Conservation (phyloP, 139 green algal genomes). For the Chlamydomonas applanata region DNA sequence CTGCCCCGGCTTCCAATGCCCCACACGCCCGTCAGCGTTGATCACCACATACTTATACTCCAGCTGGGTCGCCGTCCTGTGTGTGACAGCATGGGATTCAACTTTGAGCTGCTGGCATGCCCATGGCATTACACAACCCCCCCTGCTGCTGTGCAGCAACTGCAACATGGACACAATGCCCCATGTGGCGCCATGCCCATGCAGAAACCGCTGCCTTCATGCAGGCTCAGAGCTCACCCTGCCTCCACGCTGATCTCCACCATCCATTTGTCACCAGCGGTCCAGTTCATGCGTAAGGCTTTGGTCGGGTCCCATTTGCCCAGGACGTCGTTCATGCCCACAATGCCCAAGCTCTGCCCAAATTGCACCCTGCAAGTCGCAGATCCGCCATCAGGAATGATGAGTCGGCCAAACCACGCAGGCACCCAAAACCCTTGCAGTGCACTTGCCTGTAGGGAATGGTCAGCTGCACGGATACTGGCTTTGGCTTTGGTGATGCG, state of each 20-base stretch:
- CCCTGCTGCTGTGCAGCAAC: too few species aligned
- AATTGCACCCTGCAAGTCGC: neutral
- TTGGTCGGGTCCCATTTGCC: conserved; percentile 28
- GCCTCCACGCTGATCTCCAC: conserved; percentile 15
- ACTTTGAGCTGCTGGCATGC: too few species aligned
- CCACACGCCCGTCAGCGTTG: conserved; percentile 18
- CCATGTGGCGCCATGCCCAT: neutral
- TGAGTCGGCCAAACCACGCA: too few species aligned
- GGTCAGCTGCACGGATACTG: too few species aligned
- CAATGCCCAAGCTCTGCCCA: neutral
- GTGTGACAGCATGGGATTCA: too few species aligned
- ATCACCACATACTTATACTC: conserved; percentile 38
- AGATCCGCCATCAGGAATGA: neutral
- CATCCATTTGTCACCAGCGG: conserved; percentile 24
- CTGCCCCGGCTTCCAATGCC: conserved; percentile 30
- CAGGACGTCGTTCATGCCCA: neutral
- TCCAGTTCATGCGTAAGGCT: conserved; percentile 32
- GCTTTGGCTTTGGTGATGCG: too few species aligned
- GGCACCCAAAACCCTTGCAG: too few species aligned
- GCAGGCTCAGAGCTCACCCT: conserved; percentile 8
- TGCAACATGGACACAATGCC: neutral
- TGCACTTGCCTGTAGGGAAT: too few species aligned
- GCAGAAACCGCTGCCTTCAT: neutral
- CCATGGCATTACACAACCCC: too few species aligned
- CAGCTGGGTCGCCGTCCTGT: conserved; percentile 9